Evolutionary conservation across 2,329 filamentous ascomycete species (phyloP), one percentile per base, ranked within the genome.

Genomic region (Tothia fuscella): DNA sequence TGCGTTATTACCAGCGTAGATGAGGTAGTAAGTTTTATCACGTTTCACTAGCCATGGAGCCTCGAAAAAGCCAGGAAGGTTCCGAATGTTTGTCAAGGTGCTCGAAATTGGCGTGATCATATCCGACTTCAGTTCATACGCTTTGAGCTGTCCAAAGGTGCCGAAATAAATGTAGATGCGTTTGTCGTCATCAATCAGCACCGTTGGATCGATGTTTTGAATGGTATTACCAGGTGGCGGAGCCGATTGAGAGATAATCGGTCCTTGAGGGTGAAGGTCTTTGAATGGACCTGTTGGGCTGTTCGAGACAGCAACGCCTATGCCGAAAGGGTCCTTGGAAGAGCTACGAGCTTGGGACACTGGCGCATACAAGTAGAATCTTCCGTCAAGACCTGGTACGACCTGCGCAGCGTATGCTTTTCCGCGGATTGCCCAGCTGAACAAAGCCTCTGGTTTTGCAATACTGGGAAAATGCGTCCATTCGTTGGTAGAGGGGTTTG

Each of bases 171-270:
- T 45, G 32, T 56, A 64, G 5, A 57, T 59, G 3, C 52, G 51
- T 1, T 52, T 57, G 29, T 62, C 51, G 3, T 57, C 53, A 21
- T 64, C 61, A 0, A 64, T 55, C 1, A 63, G 47, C 0, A 63
- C 56, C 0, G 60, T 61, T 2, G 60, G 59, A 25, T 64, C 61
- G 25, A 64, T 64, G 40, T 64, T 64, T 24, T 64, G 58, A 21
- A 64, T 61, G 30, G 50, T 45, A 24, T 63, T 62, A 12, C 47
- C 47, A 3, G 53, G 53, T 13, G 47, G 43, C 1, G 58, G 59
- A 1, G 59, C 47, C 2, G 46, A 52, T 45, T 62, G 54, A 2
- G 59, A 61, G 43, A 62, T 56, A 41, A 62, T 60, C 6, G 59
- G 60, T 1, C 59, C 58, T 0, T 43, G 39, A 0, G 57, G 55